Evolutionary conservation across 2,329 filamentous ascomycete genomes (phyloP), one percentile per base, ranked within the genome.

Genomic region (Fusarium sp.): DNA sequence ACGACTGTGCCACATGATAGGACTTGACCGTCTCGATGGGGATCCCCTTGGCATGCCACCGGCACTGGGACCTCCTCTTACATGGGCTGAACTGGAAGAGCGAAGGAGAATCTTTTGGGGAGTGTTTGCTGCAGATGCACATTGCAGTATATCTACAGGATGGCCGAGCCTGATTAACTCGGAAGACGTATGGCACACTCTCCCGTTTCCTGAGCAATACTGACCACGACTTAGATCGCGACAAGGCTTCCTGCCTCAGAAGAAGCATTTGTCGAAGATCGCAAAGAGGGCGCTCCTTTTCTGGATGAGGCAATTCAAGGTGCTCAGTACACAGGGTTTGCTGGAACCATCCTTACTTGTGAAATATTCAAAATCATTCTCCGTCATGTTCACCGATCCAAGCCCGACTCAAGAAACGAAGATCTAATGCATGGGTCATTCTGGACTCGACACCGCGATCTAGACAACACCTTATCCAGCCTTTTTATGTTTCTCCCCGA

Each of bases 41-140:
- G 82, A 84, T 3, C 87, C 87, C 2, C 80, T 91, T 18, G 90
- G 92, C 63, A 88, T 94, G 45, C 93, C 95, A 72, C 93, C 94
- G 62, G 92, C 92, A 48, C 79, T 98, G 13, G 86, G 90, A 7
- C 92, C 94, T 3, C 87, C 94, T 1, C 89, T 88, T 75, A 93
- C 94, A 78, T 97, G 94, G 94, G 91, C 90, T 2, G 96, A 98
- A 70, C 73, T 86, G 26, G 87, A 88, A 67, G 95, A 98, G 81
- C 88, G 95, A 58, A 88, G 96, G 66, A 88, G 96, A 74, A 91
- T 93, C 0, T 97, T 98, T 76, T 98, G 96, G 96, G 90, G 92
- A 73, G 88, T 91, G 2, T 98, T 96, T 78, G 93, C 91, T 74
- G 88, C 93, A 47, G 95, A 98, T 80, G 89, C 93, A 33, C 97